Conservation (phyloP, 257 asterid species). For the Jacaranda copaia region DNA sequence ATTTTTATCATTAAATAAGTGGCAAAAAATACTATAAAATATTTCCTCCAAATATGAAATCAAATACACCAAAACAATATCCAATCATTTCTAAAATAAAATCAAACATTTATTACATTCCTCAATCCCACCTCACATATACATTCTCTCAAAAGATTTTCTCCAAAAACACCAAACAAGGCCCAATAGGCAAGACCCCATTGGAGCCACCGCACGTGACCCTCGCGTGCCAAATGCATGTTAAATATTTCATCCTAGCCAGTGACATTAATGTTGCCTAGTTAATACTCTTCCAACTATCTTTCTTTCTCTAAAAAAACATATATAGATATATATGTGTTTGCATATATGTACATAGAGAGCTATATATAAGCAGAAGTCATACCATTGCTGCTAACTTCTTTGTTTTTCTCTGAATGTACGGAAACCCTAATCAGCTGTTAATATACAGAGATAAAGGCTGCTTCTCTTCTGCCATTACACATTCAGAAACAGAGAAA, state of each 20-base stretch:
- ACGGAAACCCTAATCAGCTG: conserved; percentile 37
- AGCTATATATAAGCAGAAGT: conserved; percentile 12
- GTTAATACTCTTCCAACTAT: neutral
- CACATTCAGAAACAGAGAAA: neutral
- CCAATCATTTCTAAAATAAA: no score
- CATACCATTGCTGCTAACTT: neutral
- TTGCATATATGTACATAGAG: neutral
- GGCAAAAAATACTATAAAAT: no score
- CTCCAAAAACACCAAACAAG: no score
- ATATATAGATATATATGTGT: conserved; percentile 2
- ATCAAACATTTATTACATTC: no score
- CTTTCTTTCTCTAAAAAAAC: conserved; percentile 24
- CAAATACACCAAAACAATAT: no score
- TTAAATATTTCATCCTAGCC: neutral
- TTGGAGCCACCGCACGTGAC: conserved; percentile 36
- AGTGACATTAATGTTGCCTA: no score
- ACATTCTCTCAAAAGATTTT: no score
- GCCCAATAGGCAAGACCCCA: conserved; percentile 7
- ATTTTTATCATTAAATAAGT: no score
- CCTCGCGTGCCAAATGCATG: conserved; percentile 40
- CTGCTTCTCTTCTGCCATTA: conserved; percentile 27
- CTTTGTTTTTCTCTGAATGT: conserved; percentile 7
- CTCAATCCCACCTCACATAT: no score
- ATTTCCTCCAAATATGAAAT: no score
- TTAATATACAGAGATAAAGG: neutral